These are phyloP conservation scores for Pachyrhizus erosus DNA, from an alignment of 306 rosid species.

Conservation along the genomic window DNA sequence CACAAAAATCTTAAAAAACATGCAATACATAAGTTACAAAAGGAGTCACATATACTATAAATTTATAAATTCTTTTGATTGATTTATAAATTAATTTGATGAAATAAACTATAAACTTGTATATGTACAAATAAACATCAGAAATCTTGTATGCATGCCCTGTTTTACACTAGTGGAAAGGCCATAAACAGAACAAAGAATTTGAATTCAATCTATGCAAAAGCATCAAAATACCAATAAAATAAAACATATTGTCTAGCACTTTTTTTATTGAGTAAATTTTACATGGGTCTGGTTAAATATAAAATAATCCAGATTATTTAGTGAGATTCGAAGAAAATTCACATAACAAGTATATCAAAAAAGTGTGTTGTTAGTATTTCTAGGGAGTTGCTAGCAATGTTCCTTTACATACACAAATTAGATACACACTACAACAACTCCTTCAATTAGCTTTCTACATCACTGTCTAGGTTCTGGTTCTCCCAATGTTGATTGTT, in stretches of 20 bases:
- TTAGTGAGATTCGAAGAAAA: constrained; percentile 9
- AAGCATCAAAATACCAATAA: background rate
- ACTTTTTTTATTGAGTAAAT: background rate
- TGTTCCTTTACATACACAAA: constrained; percentile 19
- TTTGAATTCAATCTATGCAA: constrained; percentile 8
- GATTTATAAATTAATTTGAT: too few relatives aligned
- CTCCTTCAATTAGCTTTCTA: constrained; percentile 18
- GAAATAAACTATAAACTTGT: too few relatives aligned
- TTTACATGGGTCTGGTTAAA: background rate
- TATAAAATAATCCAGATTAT: background rate
- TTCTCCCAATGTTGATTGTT: constrained; percentile 49
- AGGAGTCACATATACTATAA: background rate
- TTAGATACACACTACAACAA: constrained; percentile 11
- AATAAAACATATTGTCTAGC: background rate
- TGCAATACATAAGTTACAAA: background rate
- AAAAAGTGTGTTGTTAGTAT: background rate
- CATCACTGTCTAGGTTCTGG: constrained; percentile 50
- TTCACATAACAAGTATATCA: background rate
- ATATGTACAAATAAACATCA: constrained; percentile 1
- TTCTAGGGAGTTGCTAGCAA: background rate
- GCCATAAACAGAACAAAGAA: constrained; percentile 20
- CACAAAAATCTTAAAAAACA: too few relatives aligned
- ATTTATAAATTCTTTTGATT: too few relatives aligned
- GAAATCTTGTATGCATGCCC: background rate
- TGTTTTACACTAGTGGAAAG: constrained; percentile 24